Conservation (phyloP, 768 basidiomycete species). For the Psilocybe tampanensis region DNA sequence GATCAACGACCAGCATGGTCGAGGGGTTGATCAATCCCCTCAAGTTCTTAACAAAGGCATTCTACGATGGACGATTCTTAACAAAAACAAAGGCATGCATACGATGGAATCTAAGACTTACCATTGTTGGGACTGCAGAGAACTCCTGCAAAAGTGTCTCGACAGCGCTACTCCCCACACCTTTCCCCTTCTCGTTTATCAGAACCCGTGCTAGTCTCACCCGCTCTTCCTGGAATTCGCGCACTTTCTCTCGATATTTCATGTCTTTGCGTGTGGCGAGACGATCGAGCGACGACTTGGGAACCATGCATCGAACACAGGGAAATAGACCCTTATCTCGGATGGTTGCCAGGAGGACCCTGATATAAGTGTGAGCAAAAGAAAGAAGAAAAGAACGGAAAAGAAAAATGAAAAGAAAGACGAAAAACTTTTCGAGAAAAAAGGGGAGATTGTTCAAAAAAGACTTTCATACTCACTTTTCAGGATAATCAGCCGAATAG, state of each 20-base stretch:
- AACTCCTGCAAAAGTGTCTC: conserved; percentile 21
- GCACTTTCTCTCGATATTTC: conserved; percentile 1
- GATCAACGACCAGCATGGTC: conserved; percentile 34
- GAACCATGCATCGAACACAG: conserved; percentile 37
- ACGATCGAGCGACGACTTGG: conserved; percentile 26
- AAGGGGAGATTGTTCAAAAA: neutral
- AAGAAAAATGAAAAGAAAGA: too few species aligned
- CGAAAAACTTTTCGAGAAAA: too few species aligned
- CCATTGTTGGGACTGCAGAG: conserved; percentile 31
- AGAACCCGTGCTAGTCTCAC: conserved; percentile 7
- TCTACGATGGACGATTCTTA: conserved; percentile 11
- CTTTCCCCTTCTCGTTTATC: conserved; percentile 8
- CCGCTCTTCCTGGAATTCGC: conserved; percentile 10
- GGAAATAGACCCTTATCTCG: conserved; percentile 38
- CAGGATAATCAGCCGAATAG: conserved; percentile 42
- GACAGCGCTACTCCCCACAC: conserved; percentile 12
- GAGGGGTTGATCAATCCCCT: conserved; percentile 25
- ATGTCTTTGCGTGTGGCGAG: conserved; percentile 31
- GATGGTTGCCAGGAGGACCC: conserved; percentile 36
- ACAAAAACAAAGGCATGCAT: neutral
- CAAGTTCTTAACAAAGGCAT: conserved; percentile 19
- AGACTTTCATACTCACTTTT: conserved; percentile 32
- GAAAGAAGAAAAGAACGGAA: too few species aligned
- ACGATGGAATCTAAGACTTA: conserved; percentile 11
- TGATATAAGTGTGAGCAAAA: too few species aligned